Percentiles rank a stretch among this genome's conserved stretches.
Evolutionary conservation across 2,329 filamentous ascomycete genomes (phyloP).

Genomic region (Chaetomiaceae sp.): DNA sequence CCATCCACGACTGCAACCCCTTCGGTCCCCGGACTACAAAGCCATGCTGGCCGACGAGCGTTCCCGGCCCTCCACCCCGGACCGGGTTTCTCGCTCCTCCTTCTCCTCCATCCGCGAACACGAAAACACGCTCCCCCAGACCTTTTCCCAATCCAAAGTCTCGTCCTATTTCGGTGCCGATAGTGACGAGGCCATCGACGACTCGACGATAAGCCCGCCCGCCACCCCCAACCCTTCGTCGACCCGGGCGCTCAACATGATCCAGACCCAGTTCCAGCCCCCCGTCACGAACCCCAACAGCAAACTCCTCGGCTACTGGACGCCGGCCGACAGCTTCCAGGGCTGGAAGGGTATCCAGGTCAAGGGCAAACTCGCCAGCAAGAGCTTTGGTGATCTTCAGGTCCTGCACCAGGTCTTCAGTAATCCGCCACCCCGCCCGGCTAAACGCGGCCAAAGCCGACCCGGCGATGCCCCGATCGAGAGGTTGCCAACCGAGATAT

Average conservation of each 20-base stretch:
- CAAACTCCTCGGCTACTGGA: slow-evolving; percentile 55
- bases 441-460: slow-evolving; percentile 22
- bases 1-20: slow-evolving; percentile 21
- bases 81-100: slow-evolving; percentile 46
- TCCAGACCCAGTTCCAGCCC: slow-evolving; percentile 45
- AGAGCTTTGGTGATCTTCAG: slow-evolving; percentile 58
- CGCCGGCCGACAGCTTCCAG: slow-evolving; percentile 53
- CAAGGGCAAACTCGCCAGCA: slow-evolving; percentile 55
- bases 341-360: slow-evolving; percentile 62
- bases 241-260: slow-evolving; percentile 34
- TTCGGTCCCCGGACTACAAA: slow-evolving; percentile 26
- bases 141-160: slow-evolving; percentile 59
- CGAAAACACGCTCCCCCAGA: slow-evolving; percentile 55
- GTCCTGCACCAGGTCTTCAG: slow-evolving; percentile 54
- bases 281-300: slow-evolving; percentile 53
- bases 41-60: slow-evolving; percentile 25
- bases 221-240: slow-evolving; percentile 32
- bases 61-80: slow-evolving; percentile 29
- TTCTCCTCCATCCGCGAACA: slow-evolving; percentile 61
- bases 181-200: slow-evolving; percentile 49
- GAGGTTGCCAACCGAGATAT: slow-evolving; percentile 63
- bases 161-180: slow-evolving; percentile 48
- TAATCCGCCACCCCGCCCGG: slow-evolving; percentile 33
- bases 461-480: slow-evolving; percentile 59
- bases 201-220: slow-evolving; percentile 27